Conservation (phyloP, 306 rosid species). For the Fragaria iinumae region DNA sequence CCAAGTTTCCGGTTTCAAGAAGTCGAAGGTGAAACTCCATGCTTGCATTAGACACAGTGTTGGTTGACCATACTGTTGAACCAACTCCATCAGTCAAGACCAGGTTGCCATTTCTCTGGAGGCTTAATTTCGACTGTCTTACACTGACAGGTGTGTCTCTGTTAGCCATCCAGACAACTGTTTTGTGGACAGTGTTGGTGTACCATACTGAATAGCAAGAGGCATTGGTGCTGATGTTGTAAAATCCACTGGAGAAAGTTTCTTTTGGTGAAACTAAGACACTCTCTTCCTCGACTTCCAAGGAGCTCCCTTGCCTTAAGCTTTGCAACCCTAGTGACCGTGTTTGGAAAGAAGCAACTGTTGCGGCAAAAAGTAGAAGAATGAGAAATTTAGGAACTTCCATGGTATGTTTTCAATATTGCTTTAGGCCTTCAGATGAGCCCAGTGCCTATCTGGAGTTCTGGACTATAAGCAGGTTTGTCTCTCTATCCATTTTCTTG, state of each 20-base stretch:
- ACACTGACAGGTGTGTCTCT: slow-evolving; percentile 5
- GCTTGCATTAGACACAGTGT: slow-evolving; percentile 1
- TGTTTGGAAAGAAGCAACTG: neutral
- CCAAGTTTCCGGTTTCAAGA: slow-evolving; percentile 29
- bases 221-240: slow-evolving; percentile 13
- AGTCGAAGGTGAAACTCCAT: slow-evolving; percentile 11
- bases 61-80: slow-evolving; percentile 22
- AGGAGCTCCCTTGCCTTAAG: slow-evolving; percentile 21
- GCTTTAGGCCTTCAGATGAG: neutral
- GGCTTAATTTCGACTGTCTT: slow-evolving; percentile 7
- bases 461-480: neutral
- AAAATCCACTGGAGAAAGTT: slow-evolving; percentile 24
- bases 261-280: slow-evolving; percentile 22
- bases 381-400: neutral
- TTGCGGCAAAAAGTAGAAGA: neutral
- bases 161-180: slow-evolving; percentile 34
- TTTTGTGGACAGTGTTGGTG: slow-evolving; percentile 1
- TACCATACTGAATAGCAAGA: slow-evolving; percentile 32
- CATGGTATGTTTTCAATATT: neutral
- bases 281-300: slow-evolving; percentile 16
- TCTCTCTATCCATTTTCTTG: neutral
- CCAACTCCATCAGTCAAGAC: slow-evolving; percentile 14
- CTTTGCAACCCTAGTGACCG: slow-evolving; percentile 9
- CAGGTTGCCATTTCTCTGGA: slow-evolving; percentile 25
- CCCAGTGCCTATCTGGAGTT: neutral